phyloP scores from a whole-genome alignment of 441 rosid species.

The Gossypium davidsonii region DNA sequence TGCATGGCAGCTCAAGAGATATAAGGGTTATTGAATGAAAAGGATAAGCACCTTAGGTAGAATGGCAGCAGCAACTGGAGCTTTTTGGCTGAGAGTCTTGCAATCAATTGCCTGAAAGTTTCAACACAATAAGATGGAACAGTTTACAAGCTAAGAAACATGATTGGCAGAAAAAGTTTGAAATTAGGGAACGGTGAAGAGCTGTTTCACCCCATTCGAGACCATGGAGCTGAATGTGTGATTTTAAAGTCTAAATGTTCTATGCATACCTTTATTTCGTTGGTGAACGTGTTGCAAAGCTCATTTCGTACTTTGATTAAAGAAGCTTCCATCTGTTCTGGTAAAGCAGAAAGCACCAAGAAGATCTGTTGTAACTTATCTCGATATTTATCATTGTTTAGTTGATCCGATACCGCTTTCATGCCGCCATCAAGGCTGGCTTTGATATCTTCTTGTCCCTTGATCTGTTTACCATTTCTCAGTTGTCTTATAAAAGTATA shows the following conservation, averaged over 20 bases:
- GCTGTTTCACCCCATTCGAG: slow-evolving; percentile 7
- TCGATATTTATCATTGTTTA: slow-evolving; percentile 37
- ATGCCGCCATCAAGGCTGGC: slow-evolving; percentile 46
- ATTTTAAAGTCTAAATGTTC: neutral
- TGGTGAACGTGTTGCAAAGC: slow-evolving; percentile 38
- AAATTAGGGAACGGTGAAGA: neutral
- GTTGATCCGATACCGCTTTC: slow-evolving; percentile 52
- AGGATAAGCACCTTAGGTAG: slow-evolving; percentile 35
- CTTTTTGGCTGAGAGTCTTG: slow-evolving; percentile 23
- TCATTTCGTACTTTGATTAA: slow-evolving; percentile 44
- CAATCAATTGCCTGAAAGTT: slow-evolving; percentile 33
- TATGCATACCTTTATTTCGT: slow-evolving; percentile 48
- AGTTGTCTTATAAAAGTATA: slow-evolving; percentile 15
- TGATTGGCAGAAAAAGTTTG: neutral
- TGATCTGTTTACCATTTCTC: slow-evolving; percentile 41
- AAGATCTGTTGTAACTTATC: slow-evolving; percentile 48
- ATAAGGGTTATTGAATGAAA: neutral
- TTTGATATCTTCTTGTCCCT: slow-evolving; percentile 60
- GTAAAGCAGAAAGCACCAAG: slow-evolving; percentile 42
- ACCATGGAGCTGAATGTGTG: neutral
- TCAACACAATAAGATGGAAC: neutral
- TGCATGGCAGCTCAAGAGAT: neutral
- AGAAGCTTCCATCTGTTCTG: slow-evolving; percentile 49
- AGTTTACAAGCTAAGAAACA: slow-evolving; percentile 7
- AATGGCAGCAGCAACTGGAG: slow-evolving; percentile 25